These are phyloP conservation scores for Ambrosia artemisiifolia DNA, from an alignment of 129 eudicot genomes.

Conservation along the genomic window DNA sequence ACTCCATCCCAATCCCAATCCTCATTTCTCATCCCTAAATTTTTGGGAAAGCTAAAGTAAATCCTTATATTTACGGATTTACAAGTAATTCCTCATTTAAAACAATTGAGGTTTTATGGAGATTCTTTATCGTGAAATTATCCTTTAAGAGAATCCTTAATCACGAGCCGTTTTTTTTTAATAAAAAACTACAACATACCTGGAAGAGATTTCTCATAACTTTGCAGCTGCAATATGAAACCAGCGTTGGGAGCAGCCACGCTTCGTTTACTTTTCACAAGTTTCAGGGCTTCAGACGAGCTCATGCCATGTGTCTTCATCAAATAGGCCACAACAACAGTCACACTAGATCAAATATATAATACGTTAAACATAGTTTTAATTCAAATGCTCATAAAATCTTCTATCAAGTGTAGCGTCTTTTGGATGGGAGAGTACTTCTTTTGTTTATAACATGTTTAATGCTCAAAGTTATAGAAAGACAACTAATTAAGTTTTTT, in stretches of 20 bases:
- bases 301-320: conserved; percentile 76
- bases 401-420: neutral
- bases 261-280: conserved; percentile 67
- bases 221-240: conserved; percentile 60
- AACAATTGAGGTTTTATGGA: neutral
- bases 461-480: too few species aligned
- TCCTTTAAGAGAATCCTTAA: neutral
- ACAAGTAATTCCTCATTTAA: neutral
- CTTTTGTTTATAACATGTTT: too few species aligned
- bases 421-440: too few species aligned
- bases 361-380: neutral
- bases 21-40: too few species aligned
- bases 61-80: too few species aligned
- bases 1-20: too few species aligned
- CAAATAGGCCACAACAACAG: conserved; percentile 73
- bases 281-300: conserved; percentile 51
- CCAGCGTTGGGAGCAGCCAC: conserved; percentile 74
- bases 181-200: conserved; percentile 35
- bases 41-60: too few species aligned
- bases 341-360: conserved; percentile 49
- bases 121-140: neutral
- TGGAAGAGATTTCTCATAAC: conserved; percentile 58
- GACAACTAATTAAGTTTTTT: too few species aligned
- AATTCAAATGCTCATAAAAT: neutral
- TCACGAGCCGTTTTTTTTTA: neutral